Base-by-base conservation (phyloP, 2,329 filamentous ascomycete genomes). In the Didymella sp. region DNA sequence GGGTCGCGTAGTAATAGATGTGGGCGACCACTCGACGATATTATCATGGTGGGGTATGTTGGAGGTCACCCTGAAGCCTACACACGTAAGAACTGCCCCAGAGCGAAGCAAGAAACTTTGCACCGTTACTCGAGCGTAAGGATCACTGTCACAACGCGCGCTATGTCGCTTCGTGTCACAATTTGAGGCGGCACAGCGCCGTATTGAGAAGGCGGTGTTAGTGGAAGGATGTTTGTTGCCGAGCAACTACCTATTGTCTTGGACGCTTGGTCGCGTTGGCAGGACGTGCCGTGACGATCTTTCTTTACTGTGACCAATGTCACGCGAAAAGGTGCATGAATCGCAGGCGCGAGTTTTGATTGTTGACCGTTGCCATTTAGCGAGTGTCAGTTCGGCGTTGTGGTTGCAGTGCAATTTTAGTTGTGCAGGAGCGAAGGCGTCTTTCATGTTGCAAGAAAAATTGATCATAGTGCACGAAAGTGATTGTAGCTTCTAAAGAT, bases 21-120 rank as follows among this genome's bases (percentile, higher is more conserved):
- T 49, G 55, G 61, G 59, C 56, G 54, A 56, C 51, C 58, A 62
- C 59, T 48, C 46, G 42, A 58, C 43, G 53, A 33, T 25, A 27
- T 45, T 58, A 44, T 60, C 51, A 53, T 58, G 41, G 41, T 41
- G 37, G 35, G 41, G 42, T 56, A 24, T 25, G 19, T 25, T n/a
- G 5, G 17, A 37, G n/a, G 33, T n/a, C n/a, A 37, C 19, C 33
- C n/a, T 22, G 38, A 25, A 11, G 12, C 38, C 12, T 25, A 25
- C 38, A 3, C 22, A 41, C 13, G 9, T 8, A 11, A 9, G n/a
- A 19, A 19, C n/a, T 37, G n/a, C n/a, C n/a, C 7, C 8, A 37
- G 33, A n/a, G 33, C 33, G n/a, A 37, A 8, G 19, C 22, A 15
- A 17, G 19, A 22, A 15, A 12, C 6, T 41, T 41, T 13, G 22